Conservation (phyloP, 2,329 filamentous ascomycete genomes). For the Aspergillus persii region DNA sequence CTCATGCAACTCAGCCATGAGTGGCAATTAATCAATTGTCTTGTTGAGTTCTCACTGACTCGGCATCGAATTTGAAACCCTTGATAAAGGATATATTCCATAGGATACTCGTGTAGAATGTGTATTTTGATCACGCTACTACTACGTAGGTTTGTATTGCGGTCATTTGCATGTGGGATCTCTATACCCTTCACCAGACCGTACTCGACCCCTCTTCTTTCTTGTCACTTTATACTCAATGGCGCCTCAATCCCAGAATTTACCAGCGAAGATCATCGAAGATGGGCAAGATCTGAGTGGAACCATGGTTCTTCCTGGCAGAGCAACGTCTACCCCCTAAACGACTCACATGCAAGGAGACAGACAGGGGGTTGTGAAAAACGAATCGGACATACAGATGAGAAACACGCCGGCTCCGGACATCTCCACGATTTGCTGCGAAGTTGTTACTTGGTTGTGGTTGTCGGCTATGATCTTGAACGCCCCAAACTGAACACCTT, state of each 20-base stretch:
- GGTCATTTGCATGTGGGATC: no score
- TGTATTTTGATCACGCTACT: no score
- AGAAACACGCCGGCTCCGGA: slow-evolving; percentile 14
- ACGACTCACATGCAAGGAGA: background rate
- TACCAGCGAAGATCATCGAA: background rate
- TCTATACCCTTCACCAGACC: no score
- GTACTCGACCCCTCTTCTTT: background rate
- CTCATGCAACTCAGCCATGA: no score
- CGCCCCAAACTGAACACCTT: slow-evolving; percentile 14
- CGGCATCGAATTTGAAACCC: no score
- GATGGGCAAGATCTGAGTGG: slow-evolving; percentile 1
- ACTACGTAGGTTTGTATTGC: no score
- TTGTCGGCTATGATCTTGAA: slow-evolving; percentile 7
- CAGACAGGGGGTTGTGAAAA: background rate
- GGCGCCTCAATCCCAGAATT: background rate
- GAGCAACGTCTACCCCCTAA: background rate
- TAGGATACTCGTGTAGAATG: no score
- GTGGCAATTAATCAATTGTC: no score
- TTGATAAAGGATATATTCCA: no score
- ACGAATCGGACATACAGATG: slow-evolving; percentile 7
- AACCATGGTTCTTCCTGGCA: background rate
- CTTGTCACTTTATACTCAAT: background rate
- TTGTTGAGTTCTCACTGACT: no score
- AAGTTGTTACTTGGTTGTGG: slow-evolving; percentile 1
- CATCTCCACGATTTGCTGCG: slow-evolving; percentile 9